Evolutionary conservation across 352 stramenopile genomes (phyloP), one percentile per base, ranked within the genome.

Genomic region (Globisporangium barbulae): DNA sequence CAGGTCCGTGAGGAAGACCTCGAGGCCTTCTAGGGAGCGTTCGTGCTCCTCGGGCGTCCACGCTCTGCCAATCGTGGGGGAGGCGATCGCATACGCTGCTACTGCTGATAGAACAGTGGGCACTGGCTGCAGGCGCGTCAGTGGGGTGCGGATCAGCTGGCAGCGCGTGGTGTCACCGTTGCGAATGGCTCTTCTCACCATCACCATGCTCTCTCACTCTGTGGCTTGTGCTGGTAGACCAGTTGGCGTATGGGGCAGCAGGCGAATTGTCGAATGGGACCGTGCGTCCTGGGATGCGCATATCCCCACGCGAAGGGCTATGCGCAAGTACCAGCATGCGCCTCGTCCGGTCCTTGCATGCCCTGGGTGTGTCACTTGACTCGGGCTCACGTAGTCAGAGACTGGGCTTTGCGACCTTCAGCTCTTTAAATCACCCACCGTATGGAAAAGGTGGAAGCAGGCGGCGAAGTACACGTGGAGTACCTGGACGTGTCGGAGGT

Each of bases 1-100:
- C 8, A 74, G 78, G 0, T 76, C 78, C 1, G 61, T 52, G 28
- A 76, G 76, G 72, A 79, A 85, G 59, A 67, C 49, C 55, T 85
- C 76, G 39, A 88, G 70, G 28, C 72, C 78, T 30, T 81, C 64
- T 6, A 88, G 67, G 65, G 85, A 88, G 30, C 64, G 74, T 30
- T 83, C 72, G 59, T 54, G 48, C 25, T 54, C 48, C 0, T 25
- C 25, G 7, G 22, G 6, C 3, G 25, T 37, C 48, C 48, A 54
- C 13, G 8, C 8, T 13, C 9, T 13, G 19, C 48, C 47, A 5
- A 53, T 17, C 1, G 42, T 33, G 25, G 21, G 17, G 9, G n/a
- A 10, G 47, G 19, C 10, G 5, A 22, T 19, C 35, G 35, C 35
- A 41, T 41, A 9, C 35, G 35, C 5, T 48, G 42, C 4, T 21